Evolutionary conservation across 148 eudicot genomes (phyloP), one percentile per base, ranked within the genome.

Genomic region (Camellia japonica): DNA sequence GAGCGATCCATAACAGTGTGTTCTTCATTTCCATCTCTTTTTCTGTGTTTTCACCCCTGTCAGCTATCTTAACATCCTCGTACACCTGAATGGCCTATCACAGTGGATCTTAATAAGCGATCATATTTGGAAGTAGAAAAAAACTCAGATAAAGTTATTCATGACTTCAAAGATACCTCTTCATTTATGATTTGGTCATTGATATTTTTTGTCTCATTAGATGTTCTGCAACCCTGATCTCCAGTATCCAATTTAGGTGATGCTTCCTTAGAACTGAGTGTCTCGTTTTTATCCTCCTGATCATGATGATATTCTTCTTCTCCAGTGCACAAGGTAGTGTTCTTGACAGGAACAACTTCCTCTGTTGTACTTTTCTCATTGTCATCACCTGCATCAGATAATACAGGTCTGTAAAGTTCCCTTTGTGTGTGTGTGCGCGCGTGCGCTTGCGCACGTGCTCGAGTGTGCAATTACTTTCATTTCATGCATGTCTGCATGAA

Each of bases 151-250:
- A 38, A 20, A 68, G 79, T 56, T 81, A 52, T 81, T 5, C 43
- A 58, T 55, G 58, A 42, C 64, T 80, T 75, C 10, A 68, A 75
- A 76, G 38, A 9, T 14, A 81, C 83, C 83, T 81, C 75, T 58
- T 81, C 15, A 42, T 68, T 12, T 69, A 60, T 49, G 46, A 68
- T 68, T 71, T 76, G 68, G 38, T 75, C 74, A 23, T 68, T n/a
- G 63, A 7, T 61, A 42, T 44, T 68, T 30, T 81, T 74, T 43
- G 2, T 68, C 42, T 64, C 60, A 54, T 73, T n/a, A 46, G 42
- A 49, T n/a, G 71, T 23, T 49, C 7, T n/a, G 65, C 7, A 2
- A 38, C 69, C 65, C 43, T 60, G 73, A 66, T 77, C 75, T 23
- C 60, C 66, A 19, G 59, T 69, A 55, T 61, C 61, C n/a, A 20